A percentile compares a stretch with the other conserved stretches of the same genome.
These are phyloP conservation scores for Citrus glauca DNA, from an alignment of 345 rosid genomes.

Conservation along the genomic window DNA sequence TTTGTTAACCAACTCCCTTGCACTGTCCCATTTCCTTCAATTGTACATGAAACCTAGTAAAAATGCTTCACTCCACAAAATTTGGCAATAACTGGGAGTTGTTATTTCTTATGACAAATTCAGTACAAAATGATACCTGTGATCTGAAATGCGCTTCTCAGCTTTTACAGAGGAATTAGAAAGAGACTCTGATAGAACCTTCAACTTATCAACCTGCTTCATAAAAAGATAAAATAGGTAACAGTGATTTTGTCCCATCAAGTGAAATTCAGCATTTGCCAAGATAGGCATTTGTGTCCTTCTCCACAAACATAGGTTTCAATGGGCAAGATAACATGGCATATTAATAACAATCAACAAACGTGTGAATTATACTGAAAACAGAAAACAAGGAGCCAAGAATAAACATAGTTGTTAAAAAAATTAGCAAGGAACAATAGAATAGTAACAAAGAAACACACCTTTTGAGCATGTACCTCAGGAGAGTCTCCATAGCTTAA, in stretches of 20 bases:
- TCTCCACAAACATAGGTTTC: constrained; percentile 7
- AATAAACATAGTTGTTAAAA: background rate
- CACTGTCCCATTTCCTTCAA: background rate
- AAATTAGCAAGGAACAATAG: background rate
- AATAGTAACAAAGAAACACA: constrained; percentile 16
- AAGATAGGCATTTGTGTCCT: background rate
- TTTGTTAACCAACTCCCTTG: background rate
- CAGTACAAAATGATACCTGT: constrained; percentile 41
- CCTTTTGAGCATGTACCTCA: constrained; percentile 94
- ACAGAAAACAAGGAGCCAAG: background rate
- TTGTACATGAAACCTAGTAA: background rate
- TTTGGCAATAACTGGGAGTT: background rate
- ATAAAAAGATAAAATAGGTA: constrained; percentile 10
- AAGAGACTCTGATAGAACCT: constrained; percentile 87
- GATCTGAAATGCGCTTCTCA: constrained; percentile 81
- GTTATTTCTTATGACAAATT: background rate
- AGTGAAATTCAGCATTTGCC: background rate
- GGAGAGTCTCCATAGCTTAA: constrained; percentile 76
- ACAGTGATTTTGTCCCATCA: constrained; percentile 1
- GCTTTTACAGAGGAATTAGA: constrained; percentile 73
- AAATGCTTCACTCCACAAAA: background rate
- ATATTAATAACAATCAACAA: background rate
- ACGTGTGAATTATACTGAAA: constrained; percentile 1
- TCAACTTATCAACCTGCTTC: constrained; percentile 83
- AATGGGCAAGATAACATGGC: constrained; percentile 9